Evolutionary conservation across 2,329 filamentous ascomycete species (phyloP), one percentile per base, ranked within the genome.

Genomic region (Verticillium tricorpus): DNA sequence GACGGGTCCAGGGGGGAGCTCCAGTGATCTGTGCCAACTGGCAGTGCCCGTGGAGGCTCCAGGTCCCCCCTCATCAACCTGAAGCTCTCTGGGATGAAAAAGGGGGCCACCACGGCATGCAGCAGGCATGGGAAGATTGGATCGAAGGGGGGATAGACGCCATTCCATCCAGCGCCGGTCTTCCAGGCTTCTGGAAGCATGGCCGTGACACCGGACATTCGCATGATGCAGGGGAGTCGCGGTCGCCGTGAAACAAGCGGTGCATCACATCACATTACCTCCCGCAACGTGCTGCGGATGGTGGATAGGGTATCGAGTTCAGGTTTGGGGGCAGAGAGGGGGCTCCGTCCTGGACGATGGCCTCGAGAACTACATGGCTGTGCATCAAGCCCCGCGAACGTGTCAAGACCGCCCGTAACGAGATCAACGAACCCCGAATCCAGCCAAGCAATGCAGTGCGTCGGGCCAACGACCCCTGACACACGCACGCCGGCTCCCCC

Each of bases 41-140:
- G 34, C 34, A 35, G 34, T 4, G 14, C 34, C 34, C 34, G 34
- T 35, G 34, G 34, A 35, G 34, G 34, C 34, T 35, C 34, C 34
- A 35, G 34, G 34, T 35, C 19, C 57, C 31, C 35, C 37, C 57
- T 58, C 57, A 58, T 58, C 57, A 50, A 58, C 19, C 25, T 50
- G 57, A 58, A 58, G 57, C 57, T 58, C 25, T n/a, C n/a, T 58
- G 57, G 55, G 37, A 58, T 58, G 57, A 58, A 50, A 50, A 50
- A 28, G 35, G 57, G 19, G 55, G 14, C 39, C 39, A n/a, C n/a
- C 14, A 39, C n/a, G n/a, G 15, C 39, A 45, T 45, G 8, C n/a
- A 9, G n/a, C 39, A 45, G n/a, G n/a, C 39, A 45, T 45, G 22
- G 3, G 12, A 8, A 50, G 19, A 50, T 22, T 50, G 45, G 45